Evolutionary conservation across 2,329 filamentous ascomycete species (phyloP).

Genomic region (Thyridium curvatum): DNA sequence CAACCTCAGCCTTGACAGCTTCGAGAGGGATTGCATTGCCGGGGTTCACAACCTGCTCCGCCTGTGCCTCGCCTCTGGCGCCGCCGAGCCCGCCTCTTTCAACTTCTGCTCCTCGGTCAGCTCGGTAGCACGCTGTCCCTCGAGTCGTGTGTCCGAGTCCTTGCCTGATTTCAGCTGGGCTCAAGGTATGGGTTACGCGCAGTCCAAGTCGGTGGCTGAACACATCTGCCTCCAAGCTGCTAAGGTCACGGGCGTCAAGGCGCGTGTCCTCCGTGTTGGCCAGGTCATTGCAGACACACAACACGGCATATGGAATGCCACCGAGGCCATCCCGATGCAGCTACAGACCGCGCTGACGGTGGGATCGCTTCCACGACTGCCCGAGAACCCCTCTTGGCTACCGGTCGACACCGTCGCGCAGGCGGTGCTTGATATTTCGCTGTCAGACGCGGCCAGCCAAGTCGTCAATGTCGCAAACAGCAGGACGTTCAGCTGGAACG

Average conservation of each 20-base stretch:
- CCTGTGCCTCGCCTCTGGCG: conserved; percentile 26
- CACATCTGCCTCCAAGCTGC: conserved; percentile 21
- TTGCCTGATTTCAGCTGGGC: conserved; percentile 24
- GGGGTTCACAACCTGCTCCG: conserved; percentile 38
- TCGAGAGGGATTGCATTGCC: conserved; percentile 38
- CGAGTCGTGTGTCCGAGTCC: neutral
- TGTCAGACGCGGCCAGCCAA: conserved; percentile 20
- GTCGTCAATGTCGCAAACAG: conserved; percentile 42
- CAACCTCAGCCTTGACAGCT: conserved; percentile 39
- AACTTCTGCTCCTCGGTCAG: conserved; percentile 40
- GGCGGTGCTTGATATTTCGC: conserved; percentile 28
- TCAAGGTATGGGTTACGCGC: conserved; percentile 44
- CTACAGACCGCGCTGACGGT: conserved; percentile 35
- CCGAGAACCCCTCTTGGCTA: conserved; percentile 35
- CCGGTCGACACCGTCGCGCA: conserved; percentile 36
- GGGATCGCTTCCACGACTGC: conserved; percentile 34
- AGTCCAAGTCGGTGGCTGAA: conserved; percentile 41
- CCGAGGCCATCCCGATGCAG: conserved; percentile 45
- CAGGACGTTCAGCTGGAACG: conserved; percentile 38
- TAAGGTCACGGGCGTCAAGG: too few relatives aligned
- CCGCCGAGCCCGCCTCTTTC: conserved; percentile 26
- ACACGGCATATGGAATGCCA: conserved; percentile 41
- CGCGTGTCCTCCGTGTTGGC: conserved; percentile 35
- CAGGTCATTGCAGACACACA: conserved; percentile 41
- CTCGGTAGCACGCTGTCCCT: conserved; percentile 15